Evolutionary conservation across 306 rosid species (phyloP), one percentile per base, ranked within the genome.

Genomic region (Cucurbita moschata): DNA sequence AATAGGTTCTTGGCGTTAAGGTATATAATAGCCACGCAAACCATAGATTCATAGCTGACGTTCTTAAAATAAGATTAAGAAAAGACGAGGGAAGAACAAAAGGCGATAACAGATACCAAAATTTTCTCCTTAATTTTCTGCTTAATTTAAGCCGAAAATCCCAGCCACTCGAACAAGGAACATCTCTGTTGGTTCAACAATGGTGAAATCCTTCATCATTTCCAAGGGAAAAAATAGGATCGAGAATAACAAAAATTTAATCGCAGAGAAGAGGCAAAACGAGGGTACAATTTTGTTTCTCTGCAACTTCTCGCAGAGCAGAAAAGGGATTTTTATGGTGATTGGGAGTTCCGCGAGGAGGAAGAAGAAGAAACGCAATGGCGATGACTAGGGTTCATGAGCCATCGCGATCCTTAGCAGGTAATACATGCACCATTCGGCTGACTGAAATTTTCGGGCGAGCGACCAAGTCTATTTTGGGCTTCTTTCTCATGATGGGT

Each of bases 401-500:
- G 61, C 76, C 72, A 5, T 54, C 5, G 30, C 78, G 65, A 69
- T 40, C 73, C 57, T 23, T 81, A 11, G 9, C 79, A 5, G 71
- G 56, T 37, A 66, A 73, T 15, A 81, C 81, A 65, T 90, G 98
- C 81, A 66, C 83, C 42, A 77, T 77, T 26, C 85, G 66, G 73
- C 73, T 93, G 40, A 77, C 79, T 19, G 77, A 83, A 44, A 82
- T 82, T 7, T 81, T 86, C 53, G 49, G 64, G 35, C 71, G 44
- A 46, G 82, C 79, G 26, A 81, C 86, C 2, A 68, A 23, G 19
- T 81, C 86, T 44, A 81, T 89, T 10, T 12, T 77, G 6, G 84
- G 90, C 75, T 90, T 87, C 81, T 77, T 90, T 84, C 75, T 71
- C 0, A 85, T 94, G 91, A 90, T 87, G 77, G 62, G 83, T 68